Evolutionary conservation across 2,329 filamentous ascomycete species (phyloP).

Genomic region (Incumbomyces delicatus): DNA sequence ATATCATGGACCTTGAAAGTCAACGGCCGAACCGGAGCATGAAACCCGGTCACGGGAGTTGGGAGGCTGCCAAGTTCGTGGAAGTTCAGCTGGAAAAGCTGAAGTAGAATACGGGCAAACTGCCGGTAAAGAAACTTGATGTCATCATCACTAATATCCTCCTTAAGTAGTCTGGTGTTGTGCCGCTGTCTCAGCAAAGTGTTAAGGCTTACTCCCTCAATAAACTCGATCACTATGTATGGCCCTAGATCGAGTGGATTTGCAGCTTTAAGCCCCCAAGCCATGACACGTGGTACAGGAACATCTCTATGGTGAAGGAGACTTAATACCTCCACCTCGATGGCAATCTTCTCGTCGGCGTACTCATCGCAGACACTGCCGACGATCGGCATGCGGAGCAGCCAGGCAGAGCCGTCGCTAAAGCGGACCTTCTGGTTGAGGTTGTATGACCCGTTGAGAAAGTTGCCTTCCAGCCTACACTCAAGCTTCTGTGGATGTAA

Average conservation of each 20-base stretch:
- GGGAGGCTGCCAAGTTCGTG: conserved; percentile 5
- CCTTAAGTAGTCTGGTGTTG: no score
- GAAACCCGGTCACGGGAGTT: conserved; percentile 13
- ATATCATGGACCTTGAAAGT: conserved; percentile 28
- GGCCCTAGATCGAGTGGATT: no score
- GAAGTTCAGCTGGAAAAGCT: background rate
- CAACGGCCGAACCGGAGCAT: conserved; percentile 25
- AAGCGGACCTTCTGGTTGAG: conserved; percentile 27
- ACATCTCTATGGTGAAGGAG: conserved; percentile 17
- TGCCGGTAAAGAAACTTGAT: no score
- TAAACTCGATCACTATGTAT: no score
- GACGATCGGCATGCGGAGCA: conserved; percentile 25
- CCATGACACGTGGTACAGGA: no score
- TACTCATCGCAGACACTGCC: conserved; percentile 23
- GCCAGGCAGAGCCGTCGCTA: conserved; percentile 22
- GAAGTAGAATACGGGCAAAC: no score
- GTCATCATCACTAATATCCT: no score
- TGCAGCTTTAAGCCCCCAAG: no score
- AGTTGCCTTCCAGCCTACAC: conserved; percentile 25
- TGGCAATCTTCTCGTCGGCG: conserved; percentile 25
- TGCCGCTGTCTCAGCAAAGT: no score
- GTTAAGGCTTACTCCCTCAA: no score
- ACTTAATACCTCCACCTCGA: conserved; percentile 23
- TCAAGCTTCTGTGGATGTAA: conserved; percentile 27
- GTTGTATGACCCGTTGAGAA: conserved; percentile 27